Evolutionary conservation across 805 yeast species (phyloP).

Genomic region (Wickerhamiella parazyma): DNA sequence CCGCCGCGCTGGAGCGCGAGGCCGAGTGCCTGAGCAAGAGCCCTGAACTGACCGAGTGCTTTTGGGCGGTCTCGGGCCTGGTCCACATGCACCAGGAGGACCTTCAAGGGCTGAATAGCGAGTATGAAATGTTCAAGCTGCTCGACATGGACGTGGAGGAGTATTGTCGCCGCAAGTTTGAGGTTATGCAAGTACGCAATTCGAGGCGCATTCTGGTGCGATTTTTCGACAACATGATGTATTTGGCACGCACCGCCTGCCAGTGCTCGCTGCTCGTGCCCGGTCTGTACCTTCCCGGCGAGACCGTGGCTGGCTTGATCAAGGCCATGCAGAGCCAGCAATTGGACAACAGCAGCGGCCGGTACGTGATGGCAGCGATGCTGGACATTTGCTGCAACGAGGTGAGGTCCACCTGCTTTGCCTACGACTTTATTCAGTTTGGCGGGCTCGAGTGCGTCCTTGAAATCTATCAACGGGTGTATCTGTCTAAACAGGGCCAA

Average conservation of each 20-base stretch:
- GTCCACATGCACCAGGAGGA: not conserved
- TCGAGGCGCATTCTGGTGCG: not conserved
- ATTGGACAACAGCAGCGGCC: not conserved
- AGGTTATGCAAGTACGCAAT: not conserved
- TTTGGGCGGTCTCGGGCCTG: not conserved
- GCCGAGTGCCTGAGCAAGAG: not conserved
- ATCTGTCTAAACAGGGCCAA: not conserved
- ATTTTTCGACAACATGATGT: not conserved
- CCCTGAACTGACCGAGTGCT: not conserved
- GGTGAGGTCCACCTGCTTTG: not conserved
- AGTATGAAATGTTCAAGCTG: not conserved
- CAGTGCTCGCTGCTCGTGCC: not conserved
- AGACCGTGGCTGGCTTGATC: not conserved
- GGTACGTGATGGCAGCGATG: not conserved
- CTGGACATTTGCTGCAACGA: not conserved
- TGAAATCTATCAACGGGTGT: not conserved
- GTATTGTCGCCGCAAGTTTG: not conserved
- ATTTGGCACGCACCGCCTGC: not conserved
- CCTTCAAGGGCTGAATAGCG: not conserved
- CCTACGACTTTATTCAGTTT: not conserved
- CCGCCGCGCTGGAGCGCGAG: not conserved
- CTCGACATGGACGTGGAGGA: not conserved
- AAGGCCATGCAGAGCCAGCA: not conserved
- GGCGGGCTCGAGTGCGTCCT: not conserved
- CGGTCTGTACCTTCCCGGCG: not conserved